phyloP scores from a whole-genome alignment of 306 rosid species.

The Lathyrus sativus region DNA sequence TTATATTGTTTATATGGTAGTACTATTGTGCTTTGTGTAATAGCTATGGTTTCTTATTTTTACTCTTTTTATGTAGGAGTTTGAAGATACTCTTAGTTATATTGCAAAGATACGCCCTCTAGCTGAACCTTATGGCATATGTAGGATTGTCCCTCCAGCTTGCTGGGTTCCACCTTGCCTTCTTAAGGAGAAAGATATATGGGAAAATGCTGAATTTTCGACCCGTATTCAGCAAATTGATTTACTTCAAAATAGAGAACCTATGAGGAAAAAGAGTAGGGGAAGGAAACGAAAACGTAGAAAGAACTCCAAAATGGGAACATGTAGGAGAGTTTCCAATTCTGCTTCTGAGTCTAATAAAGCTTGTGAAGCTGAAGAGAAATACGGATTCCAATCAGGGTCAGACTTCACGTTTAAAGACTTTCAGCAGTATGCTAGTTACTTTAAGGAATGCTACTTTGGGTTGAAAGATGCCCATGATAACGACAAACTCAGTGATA shows the following conservation, averaged over 20 bases:
- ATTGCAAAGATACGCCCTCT: slow-evolving; percentile 74
- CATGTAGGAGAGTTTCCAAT: slow-evolving; percentile 50
- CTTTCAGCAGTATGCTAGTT: slow-evolving; percentile 62
- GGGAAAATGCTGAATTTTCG: slow-evolving; percentile 80
- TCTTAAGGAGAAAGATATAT: slow-evolving; percentile 73
- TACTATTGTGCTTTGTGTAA: slow-evolving; percentile 19
- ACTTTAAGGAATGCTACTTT: slow-evolving; percentile 78
- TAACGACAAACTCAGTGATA: slow-evolving; percentile 37
- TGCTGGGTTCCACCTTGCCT: slow-evolving; percentile 88
- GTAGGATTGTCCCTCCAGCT: slow-evolving; percentile 94
- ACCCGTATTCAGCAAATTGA: slow-evolving; percentile 89
- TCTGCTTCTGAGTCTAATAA: slow-evolving; percentile 55
- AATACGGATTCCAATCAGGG: slow-evolving; percentile 87
- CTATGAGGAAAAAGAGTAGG: slow-evolving; percentile 83
- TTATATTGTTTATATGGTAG: slow-evolving; percentile 15
- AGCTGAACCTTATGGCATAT: slow-evolving; percentile 88
- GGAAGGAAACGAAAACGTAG: slow-evolving; percentile 79
- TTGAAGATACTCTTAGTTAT: slow-evolving; percentile 81
- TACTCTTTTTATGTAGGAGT: slow-evolving; percentile 59
- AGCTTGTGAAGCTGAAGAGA: slow-evolving; percentile 65
- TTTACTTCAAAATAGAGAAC: slow-evolving; percentile 94
- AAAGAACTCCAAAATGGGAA: slow-evolving; percentile 60
- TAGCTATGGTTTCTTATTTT: slow-evolving; percentile 26
- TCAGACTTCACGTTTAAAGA: slow-evolving; percentile 66
- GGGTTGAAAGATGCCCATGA: slow-evolving; percentile 49